These are phyloP conservation scores for Xylona heveae DNA, from an alignment of 495 filamentous ascomycete species.

Conservation along the genomic window DNA sequence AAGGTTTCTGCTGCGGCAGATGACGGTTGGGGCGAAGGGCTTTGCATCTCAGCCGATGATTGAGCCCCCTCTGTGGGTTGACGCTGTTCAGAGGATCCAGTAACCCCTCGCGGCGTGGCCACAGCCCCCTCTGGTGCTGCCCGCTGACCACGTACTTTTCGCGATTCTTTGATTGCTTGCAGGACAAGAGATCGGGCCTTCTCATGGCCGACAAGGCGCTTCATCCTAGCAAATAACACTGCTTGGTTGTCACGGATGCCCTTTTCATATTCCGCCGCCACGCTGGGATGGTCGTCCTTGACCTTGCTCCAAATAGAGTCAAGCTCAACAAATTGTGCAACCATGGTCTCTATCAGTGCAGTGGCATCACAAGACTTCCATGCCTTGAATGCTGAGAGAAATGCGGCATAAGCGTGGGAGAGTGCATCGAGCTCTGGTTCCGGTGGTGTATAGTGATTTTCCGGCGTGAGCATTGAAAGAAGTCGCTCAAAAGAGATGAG, in stretches of 20 bases:
- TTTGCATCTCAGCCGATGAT: conserved; percentile 4
- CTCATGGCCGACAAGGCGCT: conserved; percentile 70
- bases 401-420: conserved; percentile 53
- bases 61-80: conserved; percentile 14
- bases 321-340: conserved; percentile 84
- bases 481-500: conserved; percentile 67
- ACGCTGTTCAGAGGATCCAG: too few relatives aligned
- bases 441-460: conserved; percentile 10
- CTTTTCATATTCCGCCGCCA: conserved; percentile 73
- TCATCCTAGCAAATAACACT: conserved; percentile 68
- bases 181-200: conserved; percentile 63
- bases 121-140: too few relatives aligned
- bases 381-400: conserved; percentile 77
- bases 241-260: conserved; percentile 90
- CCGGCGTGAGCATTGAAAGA: conserved; percentile 23
- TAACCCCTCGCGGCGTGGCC: too few relatives aligned
- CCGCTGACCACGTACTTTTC: too few relatives aligned
- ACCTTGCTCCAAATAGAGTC: conserved; percentile 94
- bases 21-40: conserved; percentile 12
- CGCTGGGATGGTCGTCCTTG: conserved; percentile 74
- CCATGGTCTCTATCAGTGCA: conserved; percentile 80
- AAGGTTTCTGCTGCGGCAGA: too few relatives aligned
- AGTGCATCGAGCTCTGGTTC: conserved; percentile 27
- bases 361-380: conserved; percentile 90
- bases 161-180: conserved; percentile 60